Conservation (phyloP, 371 early-diverging fungal species). For the Mucor sp. region DNA sequence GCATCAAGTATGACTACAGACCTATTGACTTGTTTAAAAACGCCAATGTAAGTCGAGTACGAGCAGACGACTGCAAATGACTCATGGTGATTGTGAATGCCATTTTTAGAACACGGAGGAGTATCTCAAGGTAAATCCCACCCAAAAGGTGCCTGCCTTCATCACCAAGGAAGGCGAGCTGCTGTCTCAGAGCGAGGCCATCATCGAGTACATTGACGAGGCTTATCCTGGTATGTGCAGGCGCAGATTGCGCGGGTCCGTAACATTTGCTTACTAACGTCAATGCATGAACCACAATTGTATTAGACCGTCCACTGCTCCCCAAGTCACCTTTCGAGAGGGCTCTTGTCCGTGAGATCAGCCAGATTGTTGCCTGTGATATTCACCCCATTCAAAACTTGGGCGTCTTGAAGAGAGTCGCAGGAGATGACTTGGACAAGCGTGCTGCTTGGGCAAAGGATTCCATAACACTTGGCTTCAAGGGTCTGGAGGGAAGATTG, state of each 20-base stretch:
- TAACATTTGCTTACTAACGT: background rate
- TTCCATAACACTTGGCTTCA: constrained; percentile 68
- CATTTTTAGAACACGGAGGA: constrained; percentile 48
- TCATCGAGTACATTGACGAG: constrained; percentile 90
- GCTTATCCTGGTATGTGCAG: constrained; percentile 54
- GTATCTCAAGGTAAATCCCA: constrained; percentile 67
- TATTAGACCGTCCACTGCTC: constrained; percentile 66
- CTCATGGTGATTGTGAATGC: background rate
- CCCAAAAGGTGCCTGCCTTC: constrained; percentile 70
- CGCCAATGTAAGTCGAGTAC: constrained; percentile 61
- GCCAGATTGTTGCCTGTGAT: constrained; percentile 75
- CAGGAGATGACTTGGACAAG: constrained; percentile 48
- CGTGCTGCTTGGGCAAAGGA: constrained; percentile 66
- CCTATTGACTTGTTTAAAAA: constrained; percentile 69
- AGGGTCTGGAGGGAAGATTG: constrained; percentile 71
- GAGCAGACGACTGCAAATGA: background rate
- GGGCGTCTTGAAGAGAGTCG: constrained; percentile 66
- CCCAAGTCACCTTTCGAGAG: constrained; percentile 70
- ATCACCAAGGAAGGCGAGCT: constrained; percentile 55
- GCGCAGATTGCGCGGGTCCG: background rate
- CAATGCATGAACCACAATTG: background rate
- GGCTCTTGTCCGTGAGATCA: constrained; percentile 74
- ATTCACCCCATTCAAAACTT: constrained; percentile 91
- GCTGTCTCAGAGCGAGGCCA: constrained; percentile 77
- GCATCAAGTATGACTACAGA: constrained; percentile 64